Conservation (phyloP, 2,329 filamentous ascomycete genomes). For the Exophiala phaeomuriformis region DNA sequence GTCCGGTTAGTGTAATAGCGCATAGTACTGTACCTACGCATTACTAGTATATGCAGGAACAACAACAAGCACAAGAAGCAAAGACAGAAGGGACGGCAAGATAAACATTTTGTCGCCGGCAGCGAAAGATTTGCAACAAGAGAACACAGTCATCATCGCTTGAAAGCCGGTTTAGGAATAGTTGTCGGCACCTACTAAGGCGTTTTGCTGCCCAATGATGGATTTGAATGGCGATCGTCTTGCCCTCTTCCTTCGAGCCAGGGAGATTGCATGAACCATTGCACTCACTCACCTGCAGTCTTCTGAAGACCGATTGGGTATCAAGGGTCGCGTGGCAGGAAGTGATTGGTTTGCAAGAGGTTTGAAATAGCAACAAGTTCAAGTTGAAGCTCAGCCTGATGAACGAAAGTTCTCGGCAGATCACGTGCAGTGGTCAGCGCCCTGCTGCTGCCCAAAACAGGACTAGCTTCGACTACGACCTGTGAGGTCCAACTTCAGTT, state of each 20-base stretch:
- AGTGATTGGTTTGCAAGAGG: not conserved
- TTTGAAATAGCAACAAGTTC: not conserved
- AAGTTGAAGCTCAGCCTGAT: not conserved
- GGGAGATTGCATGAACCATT: constrained; percentile 16
- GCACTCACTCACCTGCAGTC: not conserved
- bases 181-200: not conserved
- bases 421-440: too few relatives aligned
- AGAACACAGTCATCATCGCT: not conserved
- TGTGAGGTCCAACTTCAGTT: not conserved
- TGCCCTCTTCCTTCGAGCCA: constrained; percentile 6
- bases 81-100: not conserved
- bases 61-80: not conserved
- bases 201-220: constrained; percentile 15
- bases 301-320: not conserved
- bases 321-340: not conserved
- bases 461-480: not conserved
- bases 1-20: too few relatives aligned
- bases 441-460: not conserved
- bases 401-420: too few relatives aligned
- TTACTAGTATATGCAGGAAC: too few relatives aligned
- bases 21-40: too few relatives aligned
- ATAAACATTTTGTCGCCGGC: not conserved
- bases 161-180: not conserved
- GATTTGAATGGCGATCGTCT: constrained; percentile 1
- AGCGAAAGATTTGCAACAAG: not conserved